Evolutionary conservation across 2,329 filamentous ascomycete species (phyloP).

Genomic region (Neofusicoccum ribis): DNA sequence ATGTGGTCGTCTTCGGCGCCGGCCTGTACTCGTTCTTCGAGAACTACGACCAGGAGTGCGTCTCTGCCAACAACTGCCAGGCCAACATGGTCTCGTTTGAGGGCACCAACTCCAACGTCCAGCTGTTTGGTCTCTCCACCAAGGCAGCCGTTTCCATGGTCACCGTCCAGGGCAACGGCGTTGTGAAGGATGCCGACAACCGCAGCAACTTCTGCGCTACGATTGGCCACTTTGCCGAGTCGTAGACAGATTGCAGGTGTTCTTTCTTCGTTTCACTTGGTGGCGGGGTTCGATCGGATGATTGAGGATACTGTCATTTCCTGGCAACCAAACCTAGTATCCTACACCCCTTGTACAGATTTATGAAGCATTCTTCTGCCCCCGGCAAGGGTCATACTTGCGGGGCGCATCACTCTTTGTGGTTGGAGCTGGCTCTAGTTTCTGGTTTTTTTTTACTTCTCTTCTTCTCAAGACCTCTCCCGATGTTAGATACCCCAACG

Average conservation of each 20-base stretch:
- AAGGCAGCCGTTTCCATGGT: constrained; percentile 54
- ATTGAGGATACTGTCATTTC: constrained; percentile 10
- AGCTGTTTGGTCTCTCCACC: constrained; percentile 49
- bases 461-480: background rate
- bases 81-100: constrained; percentile 50
- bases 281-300: background rate
- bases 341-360: constrained; percentile 8
- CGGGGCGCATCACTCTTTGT: constrained; percentile 11
- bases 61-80: constrained; percentile 52
- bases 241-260: background rate
- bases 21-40: constrained; percentile 62
- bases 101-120: constrained; percentile 42
- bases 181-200: constrained; percentile 46
- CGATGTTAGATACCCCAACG: constrained; percentile 13
- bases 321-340: background rate
- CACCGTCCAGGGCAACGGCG: constrained; percentile 36
- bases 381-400: background rate
- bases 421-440: constrained; percentile 9
- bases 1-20: constrained; percentile 48
- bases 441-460: background rate
- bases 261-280: background rate
- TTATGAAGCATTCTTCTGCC: constrained; percentile 12
- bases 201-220: constrained; percentile 52
- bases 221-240: constrained; percentile 33
- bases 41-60: constrained; percentile 55